A percentile compares a stretch with the other conserved stretches of the same genome.
Conservation (phyloP, 2,329 filamentous ascomycete species). For the Colletotrichum spaethianum region DNA sequence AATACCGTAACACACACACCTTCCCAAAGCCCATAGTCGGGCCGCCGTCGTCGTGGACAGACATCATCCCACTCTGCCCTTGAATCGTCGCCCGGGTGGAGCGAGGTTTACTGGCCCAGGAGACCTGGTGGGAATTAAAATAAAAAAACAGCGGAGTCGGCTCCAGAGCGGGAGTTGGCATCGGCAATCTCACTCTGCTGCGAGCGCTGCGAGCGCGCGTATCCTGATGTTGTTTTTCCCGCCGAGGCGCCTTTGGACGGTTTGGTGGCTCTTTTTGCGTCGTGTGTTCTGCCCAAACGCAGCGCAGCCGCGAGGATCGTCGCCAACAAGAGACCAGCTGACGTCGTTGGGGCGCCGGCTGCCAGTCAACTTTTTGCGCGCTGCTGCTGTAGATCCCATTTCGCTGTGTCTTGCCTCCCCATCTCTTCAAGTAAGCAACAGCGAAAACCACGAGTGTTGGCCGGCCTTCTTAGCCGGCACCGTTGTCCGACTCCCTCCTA, state of each 20-base stretch:
- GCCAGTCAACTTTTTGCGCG: neutral
- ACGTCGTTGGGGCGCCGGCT: neutral
- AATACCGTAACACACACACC: neutral
- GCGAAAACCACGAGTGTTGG: no score
- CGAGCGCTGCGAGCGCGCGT: neutral
- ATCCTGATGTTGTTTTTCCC: neutral
- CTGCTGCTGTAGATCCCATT: neutral
- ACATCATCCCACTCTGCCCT: conserved; percentile 2
- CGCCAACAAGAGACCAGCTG: neutral
- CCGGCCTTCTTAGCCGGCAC: neutral
- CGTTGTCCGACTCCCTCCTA: neutral
- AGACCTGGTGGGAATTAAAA: conserved; percentile 19
- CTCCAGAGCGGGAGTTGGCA: conserved; percentile 34
- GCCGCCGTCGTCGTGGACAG: conserved; percentile 14
- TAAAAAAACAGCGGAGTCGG: conserved; percentile 24
- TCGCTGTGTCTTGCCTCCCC: neutral
- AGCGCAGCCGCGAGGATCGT: neutral
- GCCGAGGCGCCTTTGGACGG: neutral
- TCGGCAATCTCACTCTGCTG: conserved; percentile 26
- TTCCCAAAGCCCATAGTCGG: neutral
- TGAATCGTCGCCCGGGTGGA: conserved; percentile 1
- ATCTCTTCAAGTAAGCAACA: no score
- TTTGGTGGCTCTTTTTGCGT: neutral
- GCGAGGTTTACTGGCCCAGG: neutral
- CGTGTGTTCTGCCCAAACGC: neutral